Percentiles rank a stretch among this genome's conserved stretches.
Conservation (phyloP, 768 basidiomycete species). For the Guyanaporus albipodus region DNA sequence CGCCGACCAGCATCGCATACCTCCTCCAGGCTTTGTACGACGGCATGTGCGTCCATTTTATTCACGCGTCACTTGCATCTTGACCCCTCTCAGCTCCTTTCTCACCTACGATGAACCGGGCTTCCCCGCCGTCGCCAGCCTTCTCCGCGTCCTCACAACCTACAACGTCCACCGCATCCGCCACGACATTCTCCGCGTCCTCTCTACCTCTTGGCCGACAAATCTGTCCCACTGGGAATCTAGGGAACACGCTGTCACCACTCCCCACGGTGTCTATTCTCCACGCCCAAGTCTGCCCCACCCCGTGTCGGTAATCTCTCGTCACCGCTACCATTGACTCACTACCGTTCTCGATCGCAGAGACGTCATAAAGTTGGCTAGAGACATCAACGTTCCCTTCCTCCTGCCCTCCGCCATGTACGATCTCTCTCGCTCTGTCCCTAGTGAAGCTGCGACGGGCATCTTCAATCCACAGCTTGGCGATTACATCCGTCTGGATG, state of each 20-base stretch:
- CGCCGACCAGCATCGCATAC: slow-evolving; percentile 50
- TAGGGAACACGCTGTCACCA: slow-evolving; percentile 57
- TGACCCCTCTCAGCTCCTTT: slow-evolving; percentile 37
- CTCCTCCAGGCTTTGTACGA: slow-evolving; percentile 69
- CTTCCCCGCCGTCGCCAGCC: slow-evolving; percentile 49
- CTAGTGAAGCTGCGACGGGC: slow-evolving; percentile 58
- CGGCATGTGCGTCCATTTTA: slow-evolving; percentile 48
- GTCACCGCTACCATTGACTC: slow-evolving; percentile 1
- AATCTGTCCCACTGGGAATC: slow-evolving; percentile 63
- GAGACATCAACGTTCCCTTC: slow-evolving; percentile 48
- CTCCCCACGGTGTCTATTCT: slow-evolving; percentile 47
- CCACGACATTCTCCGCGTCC: slow-evolving; percentile 49
- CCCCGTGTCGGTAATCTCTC: slow-evolving; percentile 52
- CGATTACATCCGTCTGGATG: slow-evolving; percentile 40
- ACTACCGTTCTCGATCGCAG: slow-evolving; percentile 32
- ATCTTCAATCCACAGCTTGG: slow-evolving; percentile 37
- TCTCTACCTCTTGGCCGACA: slow-evolving; percentile 56
- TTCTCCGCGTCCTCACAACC: slow-evolving; percentile 61
- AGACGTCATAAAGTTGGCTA: slow-evolving; percentile 63
- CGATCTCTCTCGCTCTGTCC: slow-evolving; percentile 66
- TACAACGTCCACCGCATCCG: slow-evolving; percentile 60
- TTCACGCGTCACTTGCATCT: slow-evolving; percentile 1
- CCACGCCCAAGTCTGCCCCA: slow-evolving; percentile 57
- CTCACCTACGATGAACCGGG: slow-evolving; percentile 46
- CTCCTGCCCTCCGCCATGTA: slow-evolving; percentile 77